Percentiles rank a stretch among this genome's conserved stretches.
These are phyloP conservation scores for Lipomyces yamadae DNA, from an alignment of 805 yeast species.

Conservation along the genomic window DNA sequence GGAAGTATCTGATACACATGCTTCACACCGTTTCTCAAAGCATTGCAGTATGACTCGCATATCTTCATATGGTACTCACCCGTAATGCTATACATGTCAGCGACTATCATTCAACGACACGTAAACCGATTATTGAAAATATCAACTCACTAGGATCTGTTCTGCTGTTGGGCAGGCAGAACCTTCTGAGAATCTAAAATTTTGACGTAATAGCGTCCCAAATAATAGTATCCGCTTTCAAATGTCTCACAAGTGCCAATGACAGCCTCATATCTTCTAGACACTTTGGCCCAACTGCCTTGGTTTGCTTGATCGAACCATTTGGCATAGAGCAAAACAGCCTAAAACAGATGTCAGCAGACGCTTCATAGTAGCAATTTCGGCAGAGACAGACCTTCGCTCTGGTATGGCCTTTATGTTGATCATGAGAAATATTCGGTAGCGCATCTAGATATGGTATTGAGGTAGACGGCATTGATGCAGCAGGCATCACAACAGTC, in stretches of 20 bases:
- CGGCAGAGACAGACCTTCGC: conserved; percentile 17
- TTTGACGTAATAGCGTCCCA: conserved; percentile 80
- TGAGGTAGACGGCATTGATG: not conserved
- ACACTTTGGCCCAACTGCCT: conserved; percentile 73
- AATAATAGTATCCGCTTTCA: conserved; percentile 79
- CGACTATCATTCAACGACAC: conserved; percentile 31
- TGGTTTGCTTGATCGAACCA: conserved; percentile 90
- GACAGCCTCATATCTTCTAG: conserved; percentile 68
- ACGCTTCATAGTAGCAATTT: not conserved
- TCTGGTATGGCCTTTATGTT: not conserved
- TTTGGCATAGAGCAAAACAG: conserved; percentile 77
- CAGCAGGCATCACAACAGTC: conserved; percentile 13
- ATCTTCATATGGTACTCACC: conserved; percentile 60
- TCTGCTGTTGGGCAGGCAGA: conserved; percentile 43
- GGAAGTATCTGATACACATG: conserved; percentile 85
- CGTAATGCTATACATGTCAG: conserved; percentile 7
- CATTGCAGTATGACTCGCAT: conserved; percentile 60
- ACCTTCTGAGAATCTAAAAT: conserved; percentile 68
- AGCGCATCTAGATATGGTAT: not conserved
- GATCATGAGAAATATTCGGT: not conserved
- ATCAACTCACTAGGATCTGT: conserved; percentile 23
- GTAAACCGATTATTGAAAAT: not conserved
- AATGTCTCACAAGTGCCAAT: conserved; percentile 59
- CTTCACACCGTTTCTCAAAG: conserved; percentile 65
- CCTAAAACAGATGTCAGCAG: conserved; percentile 40